Evolutionary conservation across 306 rosid species (phyloP).

Genomic region (Prosopis cineraria): DNA sequence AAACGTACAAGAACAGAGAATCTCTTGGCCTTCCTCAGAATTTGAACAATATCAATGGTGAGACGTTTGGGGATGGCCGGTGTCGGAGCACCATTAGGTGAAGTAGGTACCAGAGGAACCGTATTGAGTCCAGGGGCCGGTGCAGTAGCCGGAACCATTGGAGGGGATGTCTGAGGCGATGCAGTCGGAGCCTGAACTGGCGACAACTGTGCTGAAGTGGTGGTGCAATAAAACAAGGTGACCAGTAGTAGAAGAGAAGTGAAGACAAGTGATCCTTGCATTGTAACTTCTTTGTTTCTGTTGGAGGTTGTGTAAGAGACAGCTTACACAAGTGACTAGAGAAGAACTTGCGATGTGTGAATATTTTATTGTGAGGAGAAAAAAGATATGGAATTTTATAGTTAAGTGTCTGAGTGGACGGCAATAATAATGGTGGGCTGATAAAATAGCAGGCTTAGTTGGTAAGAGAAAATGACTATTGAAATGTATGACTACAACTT

Average conservation of each 20-base stretch:
- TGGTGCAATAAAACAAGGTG: conserved; percentile 27
- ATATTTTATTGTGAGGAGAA: neutral
- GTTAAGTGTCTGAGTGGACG: neutral
- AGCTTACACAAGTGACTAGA: neutral
- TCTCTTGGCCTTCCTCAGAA: conserved; percentile 64
- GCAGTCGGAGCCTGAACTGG: conserved; percentile 47
- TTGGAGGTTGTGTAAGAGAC: neutral
- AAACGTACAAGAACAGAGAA: conserved; percentile 62
- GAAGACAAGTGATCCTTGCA: conserved; percentile 39
- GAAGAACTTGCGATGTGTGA: neutral
- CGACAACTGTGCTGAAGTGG: conserved; percentile 40
- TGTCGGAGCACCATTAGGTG: conserved; percentile 51
- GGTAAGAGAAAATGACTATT: neutral
- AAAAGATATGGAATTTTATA: neutral
- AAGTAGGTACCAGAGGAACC: conserved; percentile 34
- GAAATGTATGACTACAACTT: neutral
- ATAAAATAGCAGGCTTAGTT: neutral
- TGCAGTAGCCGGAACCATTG: conserved; percentile 28
- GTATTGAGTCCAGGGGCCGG: conserved; percentile 43
- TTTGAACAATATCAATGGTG: conserved; percentile 41
- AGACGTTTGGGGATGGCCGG: conserved; percentile 55
- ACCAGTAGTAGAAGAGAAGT: conserved; percentile 39
- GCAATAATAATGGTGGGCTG: neutral
- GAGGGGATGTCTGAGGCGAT: conserved; percentile 32
- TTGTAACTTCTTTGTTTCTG: conserved; percentile 23